Percentiles rank a stretch among this genome's conserved stretches.
phyloP scores from a whole-genome alignment of 2,329 filamentous ascomycete genomes.

The Trichoderma brevicompactum region DNA sequence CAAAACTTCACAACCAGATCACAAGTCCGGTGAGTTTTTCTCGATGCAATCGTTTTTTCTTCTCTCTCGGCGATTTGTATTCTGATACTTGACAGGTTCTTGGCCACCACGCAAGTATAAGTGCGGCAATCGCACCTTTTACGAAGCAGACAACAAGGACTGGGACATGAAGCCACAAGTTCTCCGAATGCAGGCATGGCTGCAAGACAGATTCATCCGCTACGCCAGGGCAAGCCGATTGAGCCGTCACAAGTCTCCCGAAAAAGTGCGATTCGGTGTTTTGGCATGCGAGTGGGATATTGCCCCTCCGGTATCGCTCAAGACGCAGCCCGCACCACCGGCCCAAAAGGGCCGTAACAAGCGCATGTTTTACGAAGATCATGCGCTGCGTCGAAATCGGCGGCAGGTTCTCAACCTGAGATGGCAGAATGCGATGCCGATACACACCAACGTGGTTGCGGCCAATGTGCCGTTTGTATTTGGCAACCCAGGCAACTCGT shows the following conservation, averaged over 20 bases:
- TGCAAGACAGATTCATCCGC: conserved; percentile 44
- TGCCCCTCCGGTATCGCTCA: conserved; percentile 31
- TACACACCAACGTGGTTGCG: conserved; percentile 23
- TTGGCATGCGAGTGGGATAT: conserved; percentile 49
- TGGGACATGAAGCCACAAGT: conserved; percentile 46
- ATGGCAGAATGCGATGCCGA: background rate
- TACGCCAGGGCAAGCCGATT: conserved; percentile 44
- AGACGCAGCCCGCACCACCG: conserved; percentile 27
- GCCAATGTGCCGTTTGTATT: conserved; percentile 35
- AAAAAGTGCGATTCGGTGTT: conserved; percentile 47
- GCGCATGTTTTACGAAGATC: conserved; percentile 36
- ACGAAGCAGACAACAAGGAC: conserved; percentile 40
- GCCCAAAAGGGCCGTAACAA: conserved; percentile 38
- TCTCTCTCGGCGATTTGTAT: background rate
- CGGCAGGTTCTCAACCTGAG: conserved; percentile 26
- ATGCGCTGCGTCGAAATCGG: conserved; percentile 32
- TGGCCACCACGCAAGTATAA: conserved; percentile 5
- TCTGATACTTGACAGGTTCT: conserved; percentile 8
- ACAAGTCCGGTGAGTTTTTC: background rate
- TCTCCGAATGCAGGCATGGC: conserved; percentile 45
- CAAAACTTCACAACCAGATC: conserved; percentile 28
- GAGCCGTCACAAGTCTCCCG: conserved; percentile 41
- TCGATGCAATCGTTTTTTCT: background rate
- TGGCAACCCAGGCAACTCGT: conserved; percentile 32
- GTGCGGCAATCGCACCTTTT: conserved; percentile 38